These are phyloP conservation scores for Diaporthe sp. DNA, from an alignment of 2,329 filamentous ascomycete species.

Conservation along the genomic window DNA sequence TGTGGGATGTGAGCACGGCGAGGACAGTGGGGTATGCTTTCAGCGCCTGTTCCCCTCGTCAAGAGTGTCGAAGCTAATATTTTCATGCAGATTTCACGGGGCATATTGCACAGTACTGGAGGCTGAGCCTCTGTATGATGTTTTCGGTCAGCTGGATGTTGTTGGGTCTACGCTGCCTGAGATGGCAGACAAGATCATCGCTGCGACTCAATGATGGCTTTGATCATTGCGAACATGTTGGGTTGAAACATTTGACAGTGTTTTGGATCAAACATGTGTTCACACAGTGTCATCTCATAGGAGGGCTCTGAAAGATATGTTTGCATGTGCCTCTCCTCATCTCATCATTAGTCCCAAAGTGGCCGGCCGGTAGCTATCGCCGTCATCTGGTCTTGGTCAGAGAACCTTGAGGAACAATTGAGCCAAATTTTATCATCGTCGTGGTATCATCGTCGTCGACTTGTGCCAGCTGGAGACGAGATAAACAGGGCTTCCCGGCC, in stretches of 20 bases:
- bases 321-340: neutral
- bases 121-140: constrained; percentile 60
- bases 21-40: constrained; percentile 54
- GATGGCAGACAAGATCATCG: constrained; percentile 58
- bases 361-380: neutral
- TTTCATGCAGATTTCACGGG: constrained; percentile 55
- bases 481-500: constrained; percentile 8
- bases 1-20: constrained; percentile 69
- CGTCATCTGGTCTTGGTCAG: no score
- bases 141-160: constrained; percentile 65
- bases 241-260: neutral
- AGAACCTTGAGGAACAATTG: neutral
- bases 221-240: no score
- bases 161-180: constrained; percentile 58
- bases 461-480: neutral
- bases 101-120: constrained; percentile 66
- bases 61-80: neutral
- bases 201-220: constrained; percentile 26
- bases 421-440: neutral
- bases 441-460: no score
- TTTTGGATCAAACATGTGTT: neutral
- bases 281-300: neutral
- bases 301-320: neutral
- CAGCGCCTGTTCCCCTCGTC: neutral
- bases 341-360: neutral